These are phyloP conservation scores for Thraustochytrium sp. DNA, from an alignment of 352 stramenopile genomes.

Conservation along the genomic window DNA sequence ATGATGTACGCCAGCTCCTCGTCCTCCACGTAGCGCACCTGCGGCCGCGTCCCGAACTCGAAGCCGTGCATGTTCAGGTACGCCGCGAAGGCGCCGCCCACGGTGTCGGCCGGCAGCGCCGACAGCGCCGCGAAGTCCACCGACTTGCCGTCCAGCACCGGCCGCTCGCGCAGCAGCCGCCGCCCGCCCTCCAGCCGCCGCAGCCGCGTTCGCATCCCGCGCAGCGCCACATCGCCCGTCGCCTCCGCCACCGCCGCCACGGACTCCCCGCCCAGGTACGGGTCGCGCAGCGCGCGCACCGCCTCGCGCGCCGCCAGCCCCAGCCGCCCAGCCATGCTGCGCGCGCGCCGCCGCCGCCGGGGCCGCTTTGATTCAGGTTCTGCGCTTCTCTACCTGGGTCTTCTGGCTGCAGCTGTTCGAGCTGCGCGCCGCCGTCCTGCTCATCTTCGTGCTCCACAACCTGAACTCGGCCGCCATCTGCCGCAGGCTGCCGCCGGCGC, in stretches of 20 bases:
- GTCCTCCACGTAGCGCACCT: constrained; percentile 81
- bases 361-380: no score
- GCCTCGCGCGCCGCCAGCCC: constrained; percentile 51
- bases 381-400: no score
- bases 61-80: constrained; percentile 86
- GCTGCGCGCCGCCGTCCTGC: no score
- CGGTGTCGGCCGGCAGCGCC: constrained; percentile 65
- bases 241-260: constrained; percentile 88
- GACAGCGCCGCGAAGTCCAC: constrained; percentile 68
- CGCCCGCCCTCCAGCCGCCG: constrained; percentile 68
- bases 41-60: constrained; percentile 62
- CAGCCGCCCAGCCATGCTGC: not conserved
- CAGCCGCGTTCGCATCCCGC: constrained; percentile 74
- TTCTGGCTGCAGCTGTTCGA: no score
- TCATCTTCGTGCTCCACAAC: no score
- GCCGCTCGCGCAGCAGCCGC: constrained; percentile 77
- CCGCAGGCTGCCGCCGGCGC: no score
- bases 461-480: no score
- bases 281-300: constrained; percentile 77
- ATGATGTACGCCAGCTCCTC: constrained; percentile 92
- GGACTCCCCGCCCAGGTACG: constrained; percentile 82
- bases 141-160: constrained; percentile 65
- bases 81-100: constrained; percentile 76
- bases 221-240: constrained; percentile 72
- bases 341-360: no score